phyloP scores from a whole-genome alignment of 148 eudicot genomes.

The Arctostaphylos glauca region DNA sequence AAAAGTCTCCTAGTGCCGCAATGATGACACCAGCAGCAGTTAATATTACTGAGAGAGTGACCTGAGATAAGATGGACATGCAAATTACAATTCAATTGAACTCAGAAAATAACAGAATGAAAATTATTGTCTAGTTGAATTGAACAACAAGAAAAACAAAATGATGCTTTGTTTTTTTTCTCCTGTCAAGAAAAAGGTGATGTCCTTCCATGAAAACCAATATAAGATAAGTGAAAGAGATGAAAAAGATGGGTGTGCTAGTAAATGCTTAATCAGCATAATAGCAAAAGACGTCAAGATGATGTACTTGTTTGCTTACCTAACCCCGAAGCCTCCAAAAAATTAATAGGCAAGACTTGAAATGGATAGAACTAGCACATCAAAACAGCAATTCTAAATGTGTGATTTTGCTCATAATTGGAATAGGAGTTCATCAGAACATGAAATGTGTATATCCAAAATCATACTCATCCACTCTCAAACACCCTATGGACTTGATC shows the following conservation, averaged over 20 bases:
- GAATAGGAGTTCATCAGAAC: background rate
- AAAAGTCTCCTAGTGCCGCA: slow-evolving; percentile 96
- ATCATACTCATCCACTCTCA: no score
- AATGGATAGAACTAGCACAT: background rate
- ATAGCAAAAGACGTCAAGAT: background rate
- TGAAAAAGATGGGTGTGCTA: background rate
- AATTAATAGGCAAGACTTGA: background rate
- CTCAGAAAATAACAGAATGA: background rate
- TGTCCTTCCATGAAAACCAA: background rate
- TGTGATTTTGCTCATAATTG: background rate
- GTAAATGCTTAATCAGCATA: background rate
- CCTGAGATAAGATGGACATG: slow-evolving; percentile 44
- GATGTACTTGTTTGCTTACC: background rate
- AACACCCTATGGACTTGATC: no score
- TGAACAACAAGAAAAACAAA: background rate
- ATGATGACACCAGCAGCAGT: slow-evolving; percentile 91
- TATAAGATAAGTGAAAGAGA: background rate
- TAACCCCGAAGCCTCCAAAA: background rate
- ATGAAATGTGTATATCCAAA: background rate
- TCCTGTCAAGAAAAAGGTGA: background rate
- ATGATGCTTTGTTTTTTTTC: background rate
- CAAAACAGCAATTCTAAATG: background rate
- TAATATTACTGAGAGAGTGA: slow-evolving; percentile 74
- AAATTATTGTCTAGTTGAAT: background rate
- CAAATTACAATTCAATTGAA: background rate